Percentiles rank a stretch among this genome's conserved stretches.
These are phyloP conservation scores for Cylindrotheca fusiformis DNA, from an alignment of 108 stramenopile species.

Conservation along the genomic window DNA sequence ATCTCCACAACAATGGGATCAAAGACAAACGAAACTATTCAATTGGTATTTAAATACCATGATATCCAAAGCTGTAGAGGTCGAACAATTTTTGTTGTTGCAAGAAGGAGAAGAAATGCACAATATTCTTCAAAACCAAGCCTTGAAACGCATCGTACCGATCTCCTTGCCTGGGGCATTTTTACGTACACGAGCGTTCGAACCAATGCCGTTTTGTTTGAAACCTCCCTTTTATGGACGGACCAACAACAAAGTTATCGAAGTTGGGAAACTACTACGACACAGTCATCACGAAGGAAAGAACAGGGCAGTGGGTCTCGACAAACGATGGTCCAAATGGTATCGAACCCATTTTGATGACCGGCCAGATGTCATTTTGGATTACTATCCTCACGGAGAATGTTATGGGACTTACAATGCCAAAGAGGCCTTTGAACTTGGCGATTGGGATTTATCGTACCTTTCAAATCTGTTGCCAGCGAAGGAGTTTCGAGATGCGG, in stretches of 20 bases:
- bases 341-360: not conserved
- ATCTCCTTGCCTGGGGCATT: not conserved
- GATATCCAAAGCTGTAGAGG: not conserved
- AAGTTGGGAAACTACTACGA: not conserved
- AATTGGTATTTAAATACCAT: not conserved
- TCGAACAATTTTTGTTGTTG: not conserved
- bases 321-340: not conserved
- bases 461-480: not conserved
- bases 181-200: not conserved
- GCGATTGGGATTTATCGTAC: not conserved
- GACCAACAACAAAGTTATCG: slow-evolving; percentile 1
- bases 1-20: not conserved
- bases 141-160: no score
- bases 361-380: not conserved
- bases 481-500: not conserved
- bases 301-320: not conserved
- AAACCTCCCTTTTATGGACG: not conserved
- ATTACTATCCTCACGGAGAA: not conserved
- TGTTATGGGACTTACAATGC: not conserved
- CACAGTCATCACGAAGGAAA: not conserved
- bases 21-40: not conserved
- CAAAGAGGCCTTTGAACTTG: not conserved
- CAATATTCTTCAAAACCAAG: no score
- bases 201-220: not conserved
- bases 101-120: not conserved